Base-by-base conservation (phyloP, 2,329 filamentous ascomycete species). In the Verticillium dahliae region DNA sequence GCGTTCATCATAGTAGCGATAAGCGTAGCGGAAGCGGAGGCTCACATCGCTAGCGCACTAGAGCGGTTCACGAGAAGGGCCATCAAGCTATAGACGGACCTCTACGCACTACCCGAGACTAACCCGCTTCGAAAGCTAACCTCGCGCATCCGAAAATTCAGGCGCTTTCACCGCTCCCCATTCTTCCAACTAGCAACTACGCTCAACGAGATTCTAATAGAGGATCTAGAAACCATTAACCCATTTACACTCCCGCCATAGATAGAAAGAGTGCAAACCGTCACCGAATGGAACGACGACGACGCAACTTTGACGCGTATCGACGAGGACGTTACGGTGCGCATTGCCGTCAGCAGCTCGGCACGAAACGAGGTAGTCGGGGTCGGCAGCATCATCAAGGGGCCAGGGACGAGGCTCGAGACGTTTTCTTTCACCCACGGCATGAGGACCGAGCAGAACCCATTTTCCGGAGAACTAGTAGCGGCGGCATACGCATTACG, bases 401-500 rank as follows among this genome's bases (percentile, higher is more conserved):
- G 10, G 56, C 59, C 15, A 2, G 38, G 56, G 4, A 52, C 64
- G 37, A 61, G 50, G 27, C 37, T 57, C 27, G 57, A 65, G 58
- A 37, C 33, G 11, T 67, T 67, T 56, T 66, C 62, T 39, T 65
- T 67, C 41, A 68, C 61, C 38, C 60, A 66, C 38, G 61, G 64
- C 37, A 58, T 54, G 45, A 66, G 63, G 55, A 61, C 58, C n/a
- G 63, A 66, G 54, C 63, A 67, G 61, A 67, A 66, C 56, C 65
- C 63, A 9, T 66, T 62, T 35, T 66, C 63, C 18, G 60, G 59
- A 59, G 62, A 66, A 52, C 55, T 67, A 14, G 62, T 62, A n/a
- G 65, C 63, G 27, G 61, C 62, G 22, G 65, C 61, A 59, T 66
- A 63, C 41, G 61, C 63, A 41, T 59, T 66, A 27, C 56, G 64